phyloP scores from a whole-genome alignment of 106 monocot species.

The Allium fistulosum region DNA sequence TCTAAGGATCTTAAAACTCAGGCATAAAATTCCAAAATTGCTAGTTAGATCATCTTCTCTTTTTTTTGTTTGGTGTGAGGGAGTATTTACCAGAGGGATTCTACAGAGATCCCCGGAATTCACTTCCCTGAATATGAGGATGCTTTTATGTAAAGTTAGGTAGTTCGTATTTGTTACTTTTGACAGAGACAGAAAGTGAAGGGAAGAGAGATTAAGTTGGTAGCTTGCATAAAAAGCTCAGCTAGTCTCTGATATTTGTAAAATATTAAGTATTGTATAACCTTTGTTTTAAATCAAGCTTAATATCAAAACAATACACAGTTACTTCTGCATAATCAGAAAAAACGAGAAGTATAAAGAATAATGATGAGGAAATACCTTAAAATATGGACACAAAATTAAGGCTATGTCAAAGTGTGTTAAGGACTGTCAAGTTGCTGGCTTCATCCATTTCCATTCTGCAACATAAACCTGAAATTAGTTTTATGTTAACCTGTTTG shows the following conservation, averaged over 20 bases:
- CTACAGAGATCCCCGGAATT: conserved; percentile 11
- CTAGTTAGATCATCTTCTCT: not conserved
- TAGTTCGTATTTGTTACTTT: conserved; percentile 1
- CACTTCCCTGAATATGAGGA: not conserved
- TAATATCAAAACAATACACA: no score
- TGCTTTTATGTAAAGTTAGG: not conserved
- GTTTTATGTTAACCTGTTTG: no score
- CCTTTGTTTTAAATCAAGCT: no score
- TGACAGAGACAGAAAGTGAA: not conserved
- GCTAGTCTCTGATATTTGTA: conserved; percentile 4
- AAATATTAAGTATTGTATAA: no score
- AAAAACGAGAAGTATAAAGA: no score
- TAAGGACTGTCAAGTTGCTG: no score
- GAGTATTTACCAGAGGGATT: conserved; percentile 9
- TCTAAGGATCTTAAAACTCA: conserved; percentile 35
- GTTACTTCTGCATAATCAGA: no score
- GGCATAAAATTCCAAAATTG: conserved; percentile 7
- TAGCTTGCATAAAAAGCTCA: conserved; percentile 9
- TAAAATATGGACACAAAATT: no score
- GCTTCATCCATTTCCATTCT: no score
- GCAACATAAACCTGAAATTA: no score
- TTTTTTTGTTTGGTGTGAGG: not conserved
- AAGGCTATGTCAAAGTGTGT: no score
- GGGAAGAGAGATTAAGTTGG: not conserved
- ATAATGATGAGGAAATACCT: no score